Percentiles rank a stretch among this genome's conserved stretches.
Evolutionary conservation across 148 eudicot genomes (phyloP).

Genomic region (Arctostaphylos glauca): DNA sequence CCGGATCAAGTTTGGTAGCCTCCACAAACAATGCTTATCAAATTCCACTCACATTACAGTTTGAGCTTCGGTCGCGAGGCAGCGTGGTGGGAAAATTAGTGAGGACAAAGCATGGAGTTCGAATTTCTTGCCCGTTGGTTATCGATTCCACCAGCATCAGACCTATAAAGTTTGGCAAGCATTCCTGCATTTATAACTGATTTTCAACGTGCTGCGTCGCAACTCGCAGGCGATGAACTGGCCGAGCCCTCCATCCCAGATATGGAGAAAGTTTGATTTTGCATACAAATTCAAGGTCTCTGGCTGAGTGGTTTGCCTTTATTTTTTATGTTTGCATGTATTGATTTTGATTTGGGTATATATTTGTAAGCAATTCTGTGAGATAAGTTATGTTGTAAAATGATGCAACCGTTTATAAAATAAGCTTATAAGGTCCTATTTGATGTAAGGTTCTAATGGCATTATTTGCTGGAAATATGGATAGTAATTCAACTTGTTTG

Average conservation of each 20-base stretch:
- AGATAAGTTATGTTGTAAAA: too few relatives aligned
- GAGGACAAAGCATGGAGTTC: conserved; percentile 43
- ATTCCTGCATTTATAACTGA: conserved; percentile 34
- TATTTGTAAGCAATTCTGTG: not conserved
- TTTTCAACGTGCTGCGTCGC: not conserved
- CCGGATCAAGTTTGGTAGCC: conserved; percentile 54
- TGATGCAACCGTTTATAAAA: not conserved
- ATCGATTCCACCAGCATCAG: conserved; percentile 59
- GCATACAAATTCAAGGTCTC: not conserved
- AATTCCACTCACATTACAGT: conserved; percentile 59
- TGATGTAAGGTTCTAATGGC: too few relatives aligned
- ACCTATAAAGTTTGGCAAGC: conserved; percentile 66
- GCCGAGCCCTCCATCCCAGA: not conserved
- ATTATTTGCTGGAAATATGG: too few relatives aligned
- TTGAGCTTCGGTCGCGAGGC: conserved; percentile 52
- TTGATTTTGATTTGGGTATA: not conserved
- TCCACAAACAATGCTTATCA: conserved; percentile 28
- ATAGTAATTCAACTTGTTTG: too few relatives aligned
- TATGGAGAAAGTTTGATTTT: not conserved
- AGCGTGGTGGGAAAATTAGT: conserved; percentile 88
- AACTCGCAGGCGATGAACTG: too few relatives aligned
- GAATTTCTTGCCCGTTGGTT: conserved; percentile 52
- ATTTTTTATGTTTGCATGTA: not conserved
- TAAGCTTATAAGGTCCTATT: too few relatives aligned
- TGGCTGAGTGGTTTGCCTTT: not conserved